These are phyloP conservation scores for Asterophora lycoperdoides DNA, from an alignment of 768 basidiomycete genomes.

Conservation along the genomic window DNA sequence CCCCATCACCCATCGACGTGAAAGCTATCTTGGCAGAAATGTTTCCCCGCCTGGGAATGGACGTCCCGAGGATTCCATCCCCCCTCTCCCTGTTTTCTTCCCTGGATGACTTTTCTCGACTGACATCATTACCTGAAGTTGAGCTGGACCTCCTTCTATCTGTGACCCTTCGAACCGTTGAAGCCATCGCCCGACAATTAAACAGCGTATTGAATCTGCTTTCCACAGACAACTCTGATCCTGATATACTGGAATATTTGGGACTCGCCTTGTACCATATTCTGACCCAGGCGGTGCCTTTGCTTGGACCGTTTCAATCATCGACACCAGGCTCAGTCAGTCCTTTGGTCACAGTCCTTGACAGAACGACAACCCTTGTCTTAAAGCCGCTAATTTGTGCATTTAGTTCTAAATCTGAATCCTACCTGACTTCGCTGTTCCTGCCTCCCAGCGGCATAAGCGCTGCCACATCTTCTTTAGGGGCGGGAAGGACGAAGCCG, in stretches of 20 bases:
- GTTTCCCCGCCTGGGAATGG: not conserved
- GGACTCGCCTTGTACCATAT: slow-evolving; percentile 15
- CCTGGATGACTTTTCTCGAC: slow-evolving; percentile 27
- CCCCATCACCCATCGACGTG: slow-evolving; percentile 9
- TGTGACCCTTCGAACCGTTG: slow-evolving; percentile 26
- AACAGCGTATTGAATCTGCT: slow-evolving; percentile 7
- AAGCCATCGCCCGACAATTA: slow-evolving; percentile 21
- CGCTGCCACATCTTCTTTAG: not conserved
- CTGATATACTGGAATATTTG: slow-evolving; percentile 19
- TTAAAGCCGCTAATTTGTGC: slow-evolving; percentile 14
- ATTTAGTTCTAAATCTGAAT: slow-evolving; percentile 12
- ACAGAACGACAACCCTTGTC: slow-evolving; percentile 13
- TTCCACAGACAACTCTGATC: slow-evolving; percentile 7
- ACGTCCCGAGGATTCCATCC: slow-evolving; percentile 7
- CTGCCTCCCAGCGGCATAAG: slow-evolving; percentile 4
- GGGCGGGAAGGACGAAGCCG: slow-evolving; percentile 8
- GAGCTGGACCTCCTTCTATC: slow-evolving; percentile 24
- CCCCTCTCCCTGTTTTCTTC: slow-evolving; percentile 23
- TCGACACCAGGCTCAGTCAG: slow-evolving; percentile 4
- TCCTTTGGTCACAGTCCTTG: slow-evolving; percentile 14
- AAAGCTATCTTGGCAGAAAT: slow-evolving; percentile 19
- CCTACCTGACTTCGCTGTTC: slow-evolving; percentile 14
- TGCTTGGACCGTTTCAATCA: slow-evolving; percentile 10
- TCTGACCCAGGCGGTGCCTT: slow-evolving; percentile 15
- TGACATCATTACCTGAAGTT: slow-evolving; percentile 22